Evolutionary conservation across 2,329 filamentous ascomycete genomes (phyloP).

Genomic region (Trichothecium sympodiale): DNA sequence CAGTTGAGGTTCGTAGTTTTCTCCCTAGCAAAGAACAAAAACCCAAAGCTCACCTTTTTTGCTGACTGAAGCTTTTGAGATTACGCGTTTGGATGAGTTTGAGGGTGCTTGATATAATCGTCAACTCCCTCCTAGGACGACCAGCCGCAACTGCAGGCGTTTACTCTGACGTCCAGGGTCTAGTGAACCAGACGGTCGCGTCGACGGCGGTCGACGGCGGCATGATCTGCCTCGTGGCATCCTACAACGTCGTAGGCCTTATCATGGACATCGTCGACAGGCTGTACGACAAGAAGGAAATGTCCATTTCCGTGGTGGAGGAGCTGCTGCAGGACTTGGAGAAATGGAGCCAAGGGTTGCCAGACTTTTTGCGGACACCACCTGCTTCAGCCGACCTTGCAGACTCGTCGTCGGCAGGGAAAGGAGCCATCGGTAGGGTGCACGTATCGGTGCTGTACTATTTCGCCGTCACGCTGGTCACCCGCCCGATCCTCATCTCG

Average conservation of each 20-base stretch:
- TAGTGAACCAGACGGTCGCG: slow-evolving; percentile 11
- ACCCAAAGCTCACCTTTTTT: not conserved
- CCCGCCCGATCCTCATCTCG: slow-evolving; percentile 42
- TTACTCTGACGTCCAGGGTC: slow-evolving; percentile 13
- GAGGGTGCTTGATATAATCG: slow-evolving; percentile 25
- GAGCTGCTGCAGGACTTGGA: slow-evolving; percentile 28
- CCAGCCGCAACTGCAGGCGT: slow-evolving; percentile 23
- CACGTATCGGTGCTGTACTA: slow-evolving; percentile 49
- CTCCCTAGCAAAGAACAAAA: not conserved
- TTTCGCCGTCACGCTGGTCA: slow-evolving; percentile 45
- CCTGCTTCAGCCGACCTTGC: slow-evolving; percentile 2
- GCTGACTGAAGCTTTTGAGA: no score
- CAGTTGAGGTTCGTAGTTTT: slow-evolving; percentile 13
- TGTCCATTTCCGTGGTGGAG: slow-evolving; percentile 22
- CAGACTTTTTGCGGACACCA: slow-evolving; percentile 17
- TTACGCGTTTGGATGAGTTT: slow-evolving; percentile 25
- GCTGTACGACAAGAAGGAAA: slow-evolving; percentile 27
- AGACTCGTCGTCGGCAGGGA: slow-evolving; percentile 6
- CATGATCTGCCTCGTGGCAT: slow-evolving; percentile 23
- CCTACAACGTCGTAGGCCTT: slow-evolving; percentile 29
- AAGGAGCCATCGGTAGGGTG: slow-evolving; percentile 33
- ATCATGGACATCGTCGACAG: slow-evolving; percentile 31
- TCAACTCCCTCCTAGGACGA: slow-evolving; percentile 25
- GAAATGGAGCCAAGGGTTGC: slow-evolving; percentile 32
- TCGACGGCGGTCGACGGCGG: slow-evolving; percentile 9